Conservation (phyloP, 176 grass and related monocot genomes). For the Panicum miliaceum region DNA sequence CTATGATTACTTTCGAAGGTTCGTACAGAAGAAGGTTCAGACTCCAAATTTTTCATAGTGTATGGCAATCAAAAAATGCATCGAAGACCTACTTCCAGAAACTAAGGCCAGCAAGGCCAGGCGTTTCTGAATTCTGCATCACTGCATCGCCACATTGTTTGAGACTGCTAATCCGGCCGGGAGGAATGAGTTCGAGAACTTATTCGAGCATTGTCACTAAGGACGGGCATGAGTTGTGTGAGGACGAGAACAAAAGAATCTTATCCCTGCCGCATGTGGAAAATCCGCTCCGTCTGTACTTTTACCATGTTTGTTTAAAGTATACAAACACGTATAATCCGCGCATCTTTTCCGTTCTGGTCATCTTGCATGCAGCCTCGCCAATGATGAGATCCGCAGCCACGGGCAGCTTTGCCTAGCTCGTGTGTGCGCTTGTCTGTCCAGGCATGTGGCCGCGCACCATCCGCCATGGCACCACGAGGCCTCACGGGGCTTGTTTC, state of each 20-base stretch:
- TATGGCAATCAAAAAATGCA: too few relatives aligned
- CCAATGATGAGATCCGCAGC: constrained; percentile 1
- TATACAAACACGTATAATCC: neutral
- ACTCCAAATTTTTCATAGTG: too few relatives aligned
- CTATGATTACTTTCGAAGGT: too few relatives aligned
- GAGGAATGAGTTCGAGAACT: neutral
- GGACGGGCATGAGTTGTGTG: neutral
- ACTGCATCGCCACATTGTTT: neutral
- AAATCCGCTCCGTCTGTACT: constrained; percentile 5
- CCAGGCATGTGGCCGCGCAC: neutral
- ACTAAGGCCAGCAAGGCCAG: neutral
- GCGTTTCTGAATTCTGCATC: neutral
- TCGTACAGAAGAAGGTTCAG: too few relatives aligned
- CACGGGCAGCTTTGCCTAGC: neutral
- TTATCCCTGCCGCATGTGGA: neutral
- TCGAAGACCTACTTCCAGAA: too few relatives aligned
- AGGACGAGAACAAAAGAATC: constrained; percentile 7
- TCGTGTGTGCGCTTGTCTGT: neutral
- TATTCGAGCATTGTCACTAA: too few relatives aligned
- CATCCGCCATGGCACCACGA: neutral
- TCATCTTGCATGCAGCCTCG: neutral
- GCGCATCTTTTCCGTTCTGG: neutral
- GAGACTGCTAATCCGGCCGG: neutral
- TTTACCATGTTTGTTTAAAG: constrained; percentile 17
- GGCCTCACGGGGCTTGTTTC: neutral